phyloP scores from a whole-genome alignment of 768 basidiomycete genomes.

The Boletus pseudopeckii region DNA sequence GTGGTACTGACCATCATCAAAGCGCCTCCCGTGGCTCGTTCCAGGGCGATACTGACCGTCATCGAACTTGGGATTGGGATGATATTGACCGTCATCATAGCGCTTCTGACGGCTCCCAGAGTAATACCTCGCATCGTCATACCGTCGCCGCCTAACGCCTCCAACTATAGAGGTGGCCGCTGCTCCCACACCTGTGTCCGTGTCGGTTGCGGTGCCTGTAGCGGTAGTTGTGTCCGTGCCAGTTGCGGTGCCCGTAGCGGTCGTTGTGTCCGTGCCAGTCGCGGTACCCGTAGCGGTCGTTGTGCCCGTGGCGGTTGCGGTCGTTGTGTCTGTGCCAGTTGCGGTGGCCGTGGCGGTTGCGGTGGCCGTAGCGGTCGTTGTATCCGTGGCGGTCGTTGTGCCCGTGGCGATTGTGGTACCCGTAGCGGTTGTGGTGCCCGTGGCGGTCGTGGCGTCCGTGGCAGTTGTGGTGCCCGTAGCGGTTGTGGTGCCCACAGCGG shows the following conservation, averaged over 20 bases:
- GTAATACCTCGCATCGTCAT: neutral
- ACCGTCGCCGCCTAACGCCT: neutral
- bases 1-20: conserved; percentile 17
- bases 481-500: neutral
- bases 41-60: conserved; percentile 14
- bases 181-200: neutral
- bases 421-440: neutral
- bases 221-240: neutral
- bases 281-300: neutral
- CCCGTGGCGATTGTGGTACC: neutral
- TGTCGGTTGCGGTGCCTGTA: neutral
- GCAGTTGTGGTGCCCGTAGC: neutral
- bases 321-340: too few species aligned
- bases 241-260: neutral
- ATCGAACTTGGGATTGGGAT: conserved; percentile 5
- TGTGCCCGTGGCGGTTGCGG: neutral
- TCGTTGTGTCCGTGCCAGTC: neutral
- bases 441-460: rapidly evolving
- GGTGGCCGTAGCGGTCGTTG: neutral
- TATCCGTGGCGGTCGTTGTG: neutral
- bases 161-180: neutral
- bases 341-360: neutral
- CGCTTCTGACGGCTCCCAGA: neutral
- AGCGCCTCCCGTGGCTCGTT: neutral
- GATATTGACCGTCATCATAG: conserved; percentile 13